Evolutionary conservation across 2,329 filamentous ascomycete species (phyloP), one percentile per base, ranked within the genome.

Genomic region (Drechslerella coelobrocha): DNA sequence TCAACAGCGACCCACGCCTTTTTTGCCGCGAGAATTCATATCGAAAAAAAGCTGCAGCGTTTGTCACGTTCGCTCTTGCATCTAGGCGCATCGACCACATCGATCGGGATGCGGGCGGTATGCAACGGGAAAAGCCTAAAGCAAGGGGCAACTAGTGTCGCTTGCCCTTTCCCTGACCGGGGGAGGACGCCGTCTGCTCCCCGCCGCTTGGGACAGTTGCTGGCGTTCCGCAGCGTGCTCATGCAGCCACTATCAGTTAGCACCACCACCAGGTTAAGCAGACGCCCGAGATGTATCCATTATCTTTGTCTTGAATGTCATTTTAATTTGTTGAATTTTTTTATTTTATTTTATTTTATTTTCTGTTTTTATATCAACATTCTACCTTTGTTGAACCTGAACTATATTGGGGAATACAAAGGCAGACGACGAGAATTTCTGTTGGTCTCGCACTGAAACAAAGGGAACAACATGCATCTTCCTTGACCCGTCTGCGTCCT

Each of bases 91-190:
- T 19, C 14, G 41, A 45, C 21, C 19, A 9, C 41, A 21, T 19
- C 5, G 2, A 21, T 23, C n/a, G 8, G 41, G 5, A n/a, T 45
- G 41, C 34, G 5, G 34, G 34, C 34, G 5, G 19, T 21, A 54
- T 51, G 55, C 55, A 60, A 54, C 19, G 37, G 31, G 63, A 24
- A 61, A 57, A 61, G 52, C 34, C 29, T 19, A 45, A 69, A 61
- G 63, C 63, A 69, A 69, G 63, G 63, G 63, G 43, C 37, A 17
- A 47, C n/a, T 61, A 53, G 63, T 27, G 63, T 61, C 37, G 51
- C 45, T 31, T 47, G 43, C 48, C 21, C 17, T 52, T 69, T 37
- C 34, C 34, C 37, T 10, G 27, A 17, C 21, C 31, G 12, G 21
- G 8, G 37, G 14, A 51, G 63, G 61, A 61, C 50, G 56, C 63